Conservation (phyloP, 2,329 filamentous ascomycete species). For the Orbilia javanica region DNA sequence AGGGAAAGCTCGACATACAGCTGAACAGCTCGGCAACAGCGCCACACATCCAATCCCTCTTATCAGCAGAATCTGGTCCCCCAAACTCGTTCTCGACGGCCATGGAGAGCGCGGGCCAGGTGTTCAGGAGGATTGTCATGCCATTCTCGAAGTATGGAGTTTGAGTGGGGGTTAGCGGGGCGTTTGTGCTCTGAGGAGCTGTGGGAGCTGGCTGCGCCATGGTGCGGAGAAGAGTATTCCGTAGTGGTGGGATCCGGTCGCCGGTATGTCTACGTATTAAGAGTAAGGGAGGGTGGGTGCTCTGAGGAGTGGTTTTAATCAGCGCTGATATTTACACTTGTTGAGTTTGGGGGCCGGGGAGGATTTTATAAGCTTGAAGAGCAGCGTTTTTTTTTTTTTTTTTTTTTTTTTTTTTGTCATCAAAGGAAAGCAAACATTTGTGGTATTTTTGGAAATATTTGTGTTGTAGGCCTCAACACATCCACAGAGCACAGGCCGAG, state of each 20-base stretch:
- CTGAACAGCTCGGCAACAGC: slow-evolving; percentile 84
- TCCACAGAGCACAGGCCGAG: too few relatives aligned
- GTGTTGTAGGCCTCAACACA: not conserved
- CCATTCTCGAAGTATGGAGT: slow-evolving; percentile 83
- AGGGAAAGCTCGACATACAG: slow-evolving; percentile 15
- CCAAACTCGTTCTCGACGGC: slow-evolving; percentile 91
- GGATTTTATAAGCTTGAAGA: not conserved
- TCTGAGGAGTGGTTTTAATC: not conserved
- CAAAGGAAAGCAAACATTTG: slow-evolving; percentile 1
- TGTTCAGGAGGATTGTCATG: slow-evolving; percentile 84
- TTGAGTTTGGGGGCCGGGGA: too few relatives aligned
- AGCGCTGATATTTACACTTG: not conserved
- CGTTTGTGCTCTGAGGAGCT: not conserved
- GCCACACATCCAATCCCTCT: slow-evolving; percentile 96
- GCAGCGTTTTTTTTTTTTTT: not conserved
- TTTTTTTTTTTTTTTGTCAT: not conserved
- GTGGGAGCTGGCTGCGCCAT: slow-evolving; percentile 16
- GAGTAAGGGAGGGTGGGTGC: not conserved
- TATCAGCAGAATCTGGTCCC: slow-evolving; percentile 83
- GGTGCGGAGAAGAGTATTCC: not conserved
- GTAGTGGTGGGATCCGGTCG: not conserved
- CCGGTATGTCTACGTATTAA: not conserved
- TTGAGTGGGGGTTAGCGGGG: slow-evolving; percentile 66
- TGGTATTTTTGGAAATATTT: slow-evolving; percentile 2
- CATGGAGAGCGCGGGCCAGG: slow-evolving; percentile 88